Evolutionary conservation across 1,139 yeast genomes (phyloP).

Genomic region (Eremothecium sinecaudum): DNA sequence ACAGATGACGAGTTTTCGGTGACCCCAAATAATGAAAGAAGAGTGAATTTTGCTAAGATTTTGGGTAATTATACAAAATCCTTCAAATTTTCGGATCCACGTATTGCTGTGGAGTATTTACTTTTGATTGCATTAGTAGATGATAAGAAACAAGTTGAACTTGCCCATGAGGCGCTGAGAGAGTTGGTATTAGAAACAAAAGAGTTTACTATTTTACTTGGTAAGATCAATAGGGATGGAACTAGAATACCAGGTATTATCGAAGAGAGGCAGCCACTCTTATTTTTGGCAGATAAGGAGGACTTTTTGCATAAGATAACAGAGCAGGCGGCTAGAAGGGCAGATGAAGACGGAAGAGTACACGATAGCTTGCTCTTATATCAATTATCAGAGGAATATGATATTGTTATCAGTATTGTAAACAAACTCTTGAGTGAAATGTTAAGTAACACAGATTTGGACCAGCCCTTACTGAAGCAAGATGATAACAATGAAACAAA

Average conservation of each 20-base stretch:
- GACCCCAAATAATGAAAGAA: conserved; percentile 32
- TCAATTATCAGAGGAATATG: conserved; percentile 82
- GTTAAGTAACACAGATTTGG: conserved; percentile 63
- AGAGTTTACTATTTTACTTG: conserved; percentile 71
- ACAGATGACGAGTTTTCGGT: conserved; percentile 30
- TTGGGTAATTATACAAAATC: conserved; percentile 67
- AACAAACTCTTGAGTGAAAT: conserved; percentile 75
- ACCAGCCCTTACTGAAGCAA: conserved; percentile 40
- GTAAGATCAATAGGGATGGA: conserved; percentile 71
- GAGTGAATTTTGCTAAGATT: conserved; percentile 49
- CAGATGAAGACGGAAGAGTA: conserved; percentile 86
- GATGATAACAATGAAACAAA: conserved; percentile 34
- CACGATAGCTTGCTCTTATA: conserved; percentile 79
- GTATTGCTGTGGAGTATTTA: conserved; percentile 82
- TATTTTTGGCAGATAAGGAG: conserved; percentile 47
- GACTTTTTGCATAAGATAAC: conserved; percentile 59
- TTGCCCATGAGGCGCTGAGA: conserved; percentile 72
- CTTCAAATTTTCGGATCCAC: conserved; percentile 79
- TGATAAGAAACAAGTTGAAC: conserved; percentile 40
- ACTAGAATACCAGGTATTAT: conserved; percentile 74
- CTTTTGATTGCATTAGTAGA: conserved; percentile 55
- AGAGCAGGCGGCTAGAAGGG: conserved; percentile 75
- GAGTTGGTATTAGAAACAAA: conserved; percentile 81
- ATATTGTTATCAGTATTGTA: conserved; percentile 69
- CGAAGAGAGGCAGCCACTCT: conserved; percentile 65